Conservation (phyloP, 169 alveolate species). For the Eimeria falciformis region DNA sequence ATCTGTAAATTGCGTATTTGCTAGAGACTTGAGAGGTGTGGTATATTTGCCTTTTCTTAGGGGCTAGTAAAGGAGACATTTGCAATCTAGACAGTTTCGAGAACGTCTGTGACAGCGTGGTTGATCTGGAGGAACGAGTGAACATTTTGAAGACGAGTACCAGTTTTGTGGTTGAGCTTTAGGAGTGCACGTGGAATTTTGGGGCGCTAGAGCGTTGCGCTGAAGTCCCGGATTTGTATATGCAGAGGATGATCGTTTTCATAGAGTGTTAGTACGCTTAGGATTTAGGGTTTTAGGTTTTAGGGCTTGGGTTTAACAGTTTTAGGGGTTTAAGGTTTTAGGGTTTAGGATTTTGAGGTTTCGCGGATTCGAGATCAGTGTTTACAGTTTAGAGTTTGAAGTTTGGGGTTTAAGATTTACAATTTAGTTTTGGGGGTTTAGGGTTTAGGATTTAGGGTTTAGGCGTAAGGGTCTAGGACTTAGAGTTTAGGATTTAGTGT, state of each 20-base stretch:
- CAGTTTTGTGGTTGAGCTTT: background rate
- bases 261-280: background rate
- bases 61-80: no score
- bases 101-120: no score
- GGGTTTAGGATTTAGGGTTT: no score
- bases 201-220: background rate
- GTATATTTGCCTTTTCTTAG: no score
- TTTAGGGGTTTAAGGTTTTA: no score
- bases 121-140: constrained; percentile 15
- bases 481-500: background rate
- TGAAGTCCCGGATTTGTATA: background rate
- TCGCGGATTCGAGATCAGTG: no score
- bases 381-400: constrained; percentile 5
- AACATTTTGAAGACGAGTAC: background rate
- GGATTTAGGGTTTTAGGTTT: constrained; percentile 2
- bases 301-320: no score
- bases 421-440: no score
- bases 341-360: no score
- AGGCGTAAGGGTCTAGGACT: background rate
- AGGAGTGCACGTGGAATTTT: background rate
- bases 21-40: no score
- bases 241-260: background rate
- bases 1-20: no score
- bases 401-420: constrained; percentile 19
- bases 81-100: no score